Percentiles rank a stretch among this genome's conserved stretches.
These are phyloP conservation scores for Eugenia klotzschiana DNA, from an alignment of 441 rosid species.

Conservation along the genomic window DNA sequence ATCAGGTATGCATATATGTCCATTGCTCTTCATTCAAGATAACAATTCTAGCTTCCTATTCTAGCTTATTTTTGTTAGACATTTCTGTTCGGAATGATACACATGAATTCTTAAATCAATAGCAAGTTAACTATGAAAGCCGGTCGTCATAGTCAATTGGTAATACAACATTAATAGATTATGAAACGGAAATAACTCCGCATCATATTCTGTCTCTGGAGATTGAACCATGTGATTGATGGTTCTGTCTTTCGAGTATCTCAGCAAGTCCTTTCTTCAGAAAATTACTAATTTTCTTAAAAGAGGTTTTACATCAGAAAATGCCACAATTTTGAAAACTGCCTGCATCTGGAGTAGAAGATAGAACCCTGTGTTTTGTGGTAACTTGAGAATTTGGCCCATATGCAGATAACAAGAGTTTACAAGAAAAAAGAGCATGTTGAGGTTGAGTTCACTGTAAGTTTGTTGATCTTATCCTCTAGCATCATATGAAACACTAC, in stretches of 20 bases:
- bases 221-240: neutral
- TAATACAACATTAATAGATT: neutral
- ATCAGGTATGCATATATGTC: neutral
- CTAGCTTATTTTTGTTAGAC: neutral
- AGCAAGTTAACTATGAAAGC: neutral
- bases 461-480: slow-evolving; percentile 10
- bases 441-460: slow-evolving; percentile 93
- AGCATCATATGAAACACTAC: neutral
- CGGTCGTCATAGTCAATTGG: neutral
- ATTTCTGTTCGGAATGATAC: neutral
- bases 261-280: neutral
- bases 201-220: neutral
- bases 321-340: neutral
- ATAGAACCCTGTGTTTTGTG: neutral
- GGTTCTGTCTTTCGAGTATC: neutral
- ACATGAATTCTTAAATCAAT: neutral
- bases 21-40: neutral
- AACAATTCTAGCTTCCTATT: neutral
- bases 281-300: neutral
- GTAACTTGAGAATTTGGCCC: neutral
- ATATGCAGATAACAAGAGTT: slow-evolving; percentile 62
- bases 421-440: slow-evolving; percentile 84
- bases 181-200: neutral
- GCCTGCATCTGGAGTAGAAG: neutral
- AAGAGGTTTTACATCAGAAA: neutral